Base-by-base conservation (phyloP, 805 yeast genomes). In the Teunomyces gatunensis region DNA sequence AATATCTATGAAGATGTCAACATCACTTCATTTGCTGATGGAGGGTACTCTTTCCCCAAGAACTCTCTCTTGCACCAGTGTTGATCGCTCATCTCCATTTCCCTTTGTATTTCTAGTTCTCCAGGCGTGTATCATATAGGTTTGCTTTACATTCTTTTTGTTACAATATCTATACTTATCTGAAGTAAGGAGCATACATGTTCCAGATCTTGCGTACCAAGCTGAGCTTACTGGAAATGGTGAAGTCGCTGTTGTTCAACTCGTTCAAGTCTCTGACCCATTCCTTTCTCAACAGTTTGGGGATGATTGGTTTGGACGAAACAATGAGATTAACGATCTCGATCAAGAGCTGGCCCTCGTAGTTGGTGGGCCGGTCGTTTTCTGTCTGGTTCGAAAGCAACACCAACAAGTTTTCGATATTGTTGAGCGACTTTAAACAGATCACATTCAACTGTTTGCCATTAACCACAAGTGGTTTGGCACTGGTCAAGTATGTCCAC, bases 1-100 rank as follows among this genome's bases (percentile, higher is more conserved):
- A 73, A 73, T 39, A 94, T 94, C 1, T 92, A 92, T 64, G 49
- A 62, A 40, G 80, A 89, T 64, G 63, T 75, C 42, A 92, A 92
- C 66, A 53, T 77, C 42, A 92, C 98, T 0, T 53, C 68, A 6
- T 92, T 96, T 96, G 74, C 70, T 29, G 69, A 56, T 10, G 89
- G 95, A 0, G 96, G 96, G 1, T 92, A 77, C 52, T 47, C 48
- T 1, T 53, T 56, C 50, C 81, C 81, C 3, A 64, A 60, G 55
- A 71, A 76, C 55, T 62, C 56, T 28, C 60, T 77, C 34, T 56
- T 53, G 12, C 50, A 37, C 29, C 25, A 37, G 28, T 37, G 40
- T 37, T 37, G 29, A 37, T 21, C 11, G 27, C 11, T 25, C 27
- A 25, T 18, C 20, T 18, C 20, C 4, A 7, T n/a, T 10, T 12